These are phyloP conservation scores for Phialophora verrucosa DNA, from an alignment of 2,329 filamentous ascomycete genomes.

Conservation along the genomic window DNA sequence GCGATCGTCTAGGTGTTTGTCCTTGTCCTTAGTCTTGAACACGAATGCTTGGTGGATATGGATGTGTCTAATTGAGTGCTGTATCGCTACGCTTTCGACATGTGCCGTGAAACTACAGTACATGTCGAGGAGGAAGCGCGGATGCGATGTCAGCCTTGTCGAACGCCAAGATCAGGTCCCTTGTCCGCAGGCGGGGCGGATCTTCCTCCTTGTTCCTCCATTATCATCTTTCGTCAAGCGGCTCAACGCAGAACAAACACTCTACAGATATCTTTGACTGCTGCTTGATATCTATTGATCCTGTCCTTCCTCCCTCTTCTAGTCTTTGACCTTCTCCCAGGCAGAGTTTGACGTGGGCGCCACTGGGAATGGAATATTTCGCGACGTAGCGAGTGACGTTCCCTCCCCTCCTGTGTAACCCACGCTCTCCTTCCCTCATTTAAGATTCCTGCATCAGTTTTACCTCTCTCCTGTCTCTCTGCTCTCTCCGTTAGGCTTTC, in stretches of 20 bases:
- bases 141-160: too few species aligned
- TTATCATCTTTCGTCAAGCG: background rate
- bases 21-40: too few species aligned
- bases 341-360: background rate
- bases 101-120: too few species aligned
- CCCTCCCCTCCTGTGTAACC: background rate
- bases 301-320: background rate
- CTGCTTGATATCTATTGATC: background rate
- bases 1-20: too few species aligned
- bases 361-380: conserved; percentile 5
- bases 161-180: background rate
- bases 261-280: background rate
- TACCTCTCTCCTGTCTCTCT: background rate
- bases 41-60: too few species aligned
- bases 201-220: background rate
- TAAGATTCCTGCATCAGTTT: background rate
- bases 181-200: background rate
- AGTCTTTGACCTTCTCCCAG: background rate
- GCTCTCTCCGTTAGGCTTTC: background rate
- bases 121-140: too few species aligned
- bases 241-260: background rate
- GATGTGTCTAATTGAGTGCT: too few species aligned
- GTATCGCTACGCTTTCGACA: too few species aligned
- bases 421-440: background rate
- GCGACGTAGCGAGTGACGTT: conserved; percentile 1